phyloP scores from a whole-genome alignment of 139 green algal species.

The Asterochloris sp. region DNA sequence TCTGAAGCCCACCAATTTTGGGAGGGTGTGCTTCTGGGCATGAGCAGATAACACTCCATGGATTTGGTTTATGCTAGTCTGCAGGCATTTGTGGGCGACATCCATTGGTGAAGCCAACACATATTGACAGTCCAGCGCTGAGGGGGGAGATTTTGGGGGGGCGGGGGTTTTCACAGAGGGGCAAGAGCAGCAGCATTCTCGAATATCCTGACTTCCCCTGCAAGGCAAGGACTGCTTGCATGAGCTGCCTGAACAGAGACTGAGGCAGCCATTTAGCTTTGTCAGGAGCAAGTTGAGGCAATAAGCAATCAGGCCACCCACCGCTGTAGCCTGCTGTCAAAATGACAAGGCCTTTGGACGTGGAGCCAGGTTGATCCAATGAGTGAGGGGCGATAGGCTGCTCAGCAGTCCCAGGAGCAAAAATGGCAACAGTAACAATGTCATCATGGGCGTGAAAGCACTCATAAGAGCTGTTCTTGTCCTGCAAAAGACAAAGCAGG shows the following conservation, averaged over 20 bases:
- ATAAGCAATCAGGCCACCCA: too few relatives aligned
- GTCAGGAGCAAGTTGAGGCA: too few relatives aligned
- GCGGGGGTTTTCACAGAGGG: background rate
- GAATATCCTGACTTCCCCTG: conserved; percentile 10
- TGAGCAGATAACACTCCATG: too few relatives aligned
- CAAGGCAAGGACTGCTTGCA: background rate
- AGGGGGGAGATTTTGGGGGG: too few relatives aligned
- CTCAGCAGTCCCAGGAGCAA: conserved; percentile 42
- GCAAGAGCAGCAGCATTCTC: conserved; percentile 1
- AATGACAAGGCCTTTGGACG: conserved; percentile 5
- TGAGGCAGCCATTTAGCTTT: too few relatives aligned
- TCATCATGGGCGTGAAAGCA: conserved; percentile 57
- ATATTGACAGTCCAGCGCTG: too few relatives aligned
- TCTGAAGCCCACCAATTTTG: too few relatives aligned
- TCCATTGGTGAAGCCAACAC: too few relatives aligned
- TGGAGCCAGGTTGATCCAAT: background rate
- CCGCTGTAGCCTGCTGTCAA: conserved; percentile 11
- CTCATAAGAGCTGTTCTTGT: conserved; percentile 62
- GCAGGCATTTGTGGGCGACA: too few relatives aligned
- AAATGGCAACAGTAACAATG: conserved; percentile 59
- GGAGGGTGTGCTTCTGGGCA: too few relatives aligned
- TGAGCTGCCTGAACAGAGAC: too few relatives aligned
- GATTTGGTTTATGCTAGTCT: too few relatives aligned
- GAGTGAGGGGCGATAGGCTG: background rate
- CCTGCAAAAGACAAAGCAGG: conserved; percentile 14